Conservation (phyloP, 2,329 filamentous ascomycete species). For the Neofusicoccum sp. region DNA sequence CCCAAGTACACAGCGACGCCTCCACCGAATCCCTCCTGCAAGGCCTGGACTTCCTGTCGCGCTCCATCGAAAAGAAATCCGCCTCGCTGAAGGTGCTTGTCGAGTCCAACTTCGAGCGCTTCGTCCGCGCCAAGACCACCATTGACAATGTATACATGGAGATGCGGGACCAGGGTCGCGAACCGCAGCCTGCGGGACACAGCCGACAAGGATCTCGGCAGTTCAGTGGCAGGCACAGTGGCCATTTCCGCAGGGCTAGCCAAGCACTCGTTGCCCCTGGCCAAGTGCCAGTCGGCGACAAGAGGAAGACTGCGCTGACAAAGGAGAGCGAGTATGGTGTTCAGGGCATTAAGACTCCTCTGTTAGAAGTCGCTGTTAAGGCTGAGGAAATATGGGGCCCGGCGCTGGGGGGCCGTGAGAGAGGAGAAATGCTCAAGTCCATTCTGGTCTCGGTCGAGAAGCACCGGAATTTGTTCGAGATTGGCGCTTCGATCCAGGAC, state of each 20-base stretch:
- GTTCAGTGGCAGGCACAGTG: conserved; percentile 36
- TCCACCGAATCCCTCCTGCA: conserved; percentile 79
- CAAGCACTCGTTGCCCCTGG: conserved; percentile 35
- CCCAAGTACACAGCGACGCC: conserved; percentile 84
- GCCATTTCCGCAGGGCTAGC: conserved; percentile 56
- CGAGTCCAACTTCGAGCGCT: conserved; percentile 97
- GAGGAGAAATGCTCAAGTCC: conserved; percentile 82
- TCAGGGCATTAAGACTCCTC: conserved; percentile 72
- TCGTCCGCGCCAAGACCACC: conserved; percentile 94
- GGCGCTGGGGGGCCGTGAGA: conserved; percentile 85
- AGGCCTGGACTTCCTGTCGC: conserved; percentile 83
- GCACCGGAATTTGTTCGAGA: conserved; percentile 79
- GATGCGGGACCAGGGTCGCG: conserved; percentile 75
- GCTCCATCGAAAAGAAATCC: conserved; percentile 96
- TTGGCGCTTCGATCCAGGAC: conserved; percentile 75
- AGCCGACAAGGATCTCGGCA: conserved; percentile 64
- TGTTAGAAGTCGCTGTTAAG: conserved; percentile 89
- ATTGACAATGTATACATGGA: conserved; percentile 99
- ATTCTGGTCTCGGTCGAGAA: conserved; percentile 76
- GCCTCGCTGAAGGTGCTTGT: conserved; percentile 95
- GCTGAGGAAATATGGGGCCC: conserved; percentile 98
- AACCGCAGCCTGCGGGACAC: conserved; percentile 39
- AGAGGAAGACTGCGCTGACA: conserved; percentile 84
- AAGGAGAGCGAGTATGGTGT: conserved; percentile 71
- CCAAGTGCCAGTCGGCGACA: conserved; percentile 48